Base-by-base conservation (phyloP, 2,329 filamentous ascomycete species). In the Alternaria infectoria region DNA sequence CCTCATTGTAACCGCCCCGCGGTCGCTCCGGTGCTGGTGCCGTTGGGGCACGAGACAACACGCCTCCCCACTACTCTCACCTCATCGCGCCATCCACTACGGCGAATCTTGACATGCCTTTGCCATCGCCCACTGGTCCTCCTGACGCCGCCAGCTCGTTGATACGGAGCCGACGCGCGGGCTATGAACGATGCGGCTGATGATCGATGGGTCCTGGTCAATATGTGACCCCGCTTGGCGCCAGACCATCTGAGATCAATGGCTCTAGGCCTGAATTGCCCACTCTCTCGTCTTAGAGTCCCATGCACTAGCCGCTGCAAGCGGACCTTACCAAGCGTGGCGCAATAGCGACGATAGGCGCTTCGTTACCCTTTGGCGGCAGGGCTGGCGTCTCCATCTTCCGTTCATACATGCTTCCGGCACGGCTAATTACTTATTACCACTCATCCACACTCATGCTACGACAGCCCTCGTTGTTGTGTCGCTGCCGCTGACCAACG, bases 221-320 rank as follows among this genome's bases (percentile, higher is more conserved):
- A 78, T 77, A 76, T 75, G 74, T 71, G 70, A 69, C 74, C 68
- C 69, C 62, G 68, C 77, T 78, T 77, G 75, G 77, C 76, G 72
- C 66, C 72, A 77, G 73, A 74, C 74, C 74, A 76, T 77, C 73
- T 77, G 61, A 75, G 76, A 77, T 78, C 75, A 77, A 55, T 66
- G 64, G 69, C 77, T 78, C 77, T 74, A 78, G 74, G 73, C 76
- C 74, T 68, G 69, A 76, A 73, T 74, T 74, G 73, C 73, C 70
- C 72, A 76, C 69, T 72, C 61, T 64, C 49, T 52, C 28, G 19
- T 40, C 66, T 62, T 67, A 71, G 57, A 69, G 67, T 69, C 61
- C 59, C 69, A 76, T 74, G 70, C 68, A 72, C 72, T 75, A 80
- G 73, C 74, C 76, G 76, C 77, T 79, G 76, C 74, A 80, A 72